Evolutionary conservation across 306 rosid genomes (phyloP), one percentile per base, ranked within the genome.

Genomic region (Cotoneaster glaucophyllus): DNA sequence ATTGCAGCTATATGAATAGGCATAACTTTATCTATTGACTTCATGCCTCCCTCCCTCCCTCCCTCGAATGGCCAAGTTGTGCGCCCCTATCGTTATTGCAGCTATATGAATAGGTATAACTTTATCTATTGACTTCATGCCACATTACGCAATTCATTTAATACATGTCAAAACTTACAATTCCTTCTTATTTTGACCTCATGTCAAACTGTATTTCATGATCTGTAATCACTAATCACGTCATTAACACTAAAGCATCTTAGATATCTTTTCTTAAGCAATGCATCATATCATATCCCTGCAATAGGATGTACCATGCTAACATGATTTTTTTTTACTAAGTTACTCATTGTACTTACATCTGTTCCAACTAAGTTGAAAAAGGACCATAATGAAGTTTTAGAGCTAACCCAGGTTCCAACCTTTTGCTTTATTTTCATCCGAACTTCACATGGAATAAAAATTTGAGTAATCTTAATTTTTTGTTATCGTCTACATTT

Each of bases 341-440:
- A 56, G 31, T 62, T 71, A 68, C 63, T 17, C 29, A 19, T 48
- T 73, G 73, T 62, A 67, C 76, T 77, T 70, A 81, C 39, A 57
- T 54, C 43, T 66, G 96, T 94, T 86, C 98, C 97, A 67, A 94
- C 97, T 15, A 97, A 94, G 79, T 84, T 92, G 88, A 94, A 94
- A 86, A 94, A 90, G 80, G 98, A 95, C 82, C 98, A 90, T 82
- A 95, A 92, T 54, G 98, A 88, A 85, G 90, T 95, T 84, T 86
- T 95, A 66, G 97, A 95, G 90, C 97, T 92, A 22, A 96, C 98
- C 76, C 98, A 95, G 97, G 97, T 95, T 82, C 62, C 26, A 69
- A 56, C 69, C 37, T 5, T 34, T 34, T 34, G 37, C 6, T 34
- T 34, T 34, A 34, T 6, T 1, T 67, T 61, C 69, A 37, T 56